A percentile compares a stretch with the other conserved stretches of the same genome.
phyloP scores from a whole-genome alignment of 2,329 filamentous ascomycete genomes.

The Ascochyta rabiei region DNA sequence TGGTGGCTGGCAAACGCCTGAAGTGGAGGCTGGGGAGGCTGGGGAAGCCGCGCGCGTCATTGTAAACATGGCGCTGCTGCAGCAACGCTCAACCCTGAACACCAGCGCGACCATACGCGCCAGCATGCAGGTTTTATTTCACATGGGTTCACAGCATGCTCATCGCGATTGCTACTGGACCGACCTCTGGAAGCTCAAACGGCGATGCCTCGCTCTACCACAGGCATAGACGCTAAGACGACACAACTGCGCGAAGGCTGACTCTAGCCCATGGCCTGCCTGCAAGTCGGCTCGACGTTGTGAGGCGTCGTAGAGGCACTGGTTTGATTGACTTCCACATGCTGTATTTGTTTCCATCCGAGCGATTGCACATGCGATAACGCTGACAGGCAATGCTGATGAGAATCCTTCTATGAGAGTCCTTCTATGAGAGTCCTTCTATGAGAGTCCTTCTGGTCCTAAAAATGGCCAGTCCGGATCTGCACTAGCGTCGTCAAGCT shows the following conservation, averaged over 20 bases:
- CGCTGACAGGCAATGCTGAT: background rate
- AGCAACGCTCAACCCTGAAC: conserved; percentile 1
- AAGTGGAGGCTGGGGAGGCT: conserved; percentile 10
- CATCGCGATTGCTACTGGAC: background rate
- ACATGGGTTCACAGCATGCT: background rate
- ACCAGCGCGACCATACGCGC: conserved; percentile 1
- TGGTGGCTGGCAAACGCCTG: conserved; percentile 11
- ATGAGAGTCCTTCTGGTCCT: background rate
- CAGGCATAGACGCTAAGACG: background rate
- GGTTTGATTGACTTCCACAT: background rate
- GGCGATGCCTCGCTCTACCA: background rate
- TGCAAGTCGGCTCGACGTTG: too few species aligned
- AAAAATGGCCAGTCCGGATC: background rate
- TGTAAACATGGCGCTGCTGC: conserved; percentile 8
- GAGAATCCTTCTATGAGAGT: background rate
- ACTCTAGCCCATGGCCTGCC: background rate
- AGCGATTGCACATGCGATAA: background rate
- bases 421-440: too few species aligned
- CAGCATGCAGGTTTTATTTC: background rate
- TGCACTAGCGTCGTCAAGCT: too few species aligned
- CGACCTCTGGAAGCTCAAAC: background rate
- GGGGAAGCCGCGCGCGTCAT: conserved; percentile 4
- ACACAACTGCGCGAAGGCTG: background rate
- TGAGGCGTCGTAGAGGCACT: background rate
- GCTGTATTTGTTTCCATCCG: background rate